Base-by-base conservation (phyloP, 768 basidiomycete species). In the Leccinellum rugosiceps region DNA sequence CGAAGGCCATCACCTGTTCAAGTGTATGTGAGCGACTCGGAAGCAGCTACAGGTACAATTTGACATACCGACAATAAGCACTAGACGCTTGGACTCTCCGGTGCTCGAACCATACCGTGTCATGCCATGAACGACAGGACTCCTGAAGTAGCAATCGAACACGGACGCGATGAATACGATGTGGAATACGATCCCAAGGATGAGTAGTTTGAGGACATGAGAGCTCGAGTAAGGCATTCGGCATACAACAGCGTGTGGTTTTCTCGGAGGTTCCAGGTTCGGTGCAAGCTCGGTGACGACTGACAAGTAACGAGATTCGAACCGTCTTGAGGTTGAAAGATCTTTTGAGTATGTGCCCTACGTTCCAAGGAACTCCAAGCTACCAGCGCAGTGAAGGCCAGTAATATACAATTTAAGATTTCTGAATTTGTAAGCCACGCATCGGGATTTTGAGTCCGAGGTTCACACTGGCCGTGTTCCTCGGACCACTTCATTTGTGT, bases 131-230 rank as follows among this genome's bases (percentile, higher is more conserved):
- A 90, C 88, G 8, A 91, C 88, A 0, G 90, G 88, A 63, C 85
- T 89, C 25, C 83, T 88, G 69, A 94, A 94, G 70, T 94, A 94
- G 72, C 91, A 92, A 73, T 93, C 90, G 72, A 94, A 94, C 15
- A 78, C 83, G 3, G 87, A 84, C 34, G 78, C 80, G 53, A 88
- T 87, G 71, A 84, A 90, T 6, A 85, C 76, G 52, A 89, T 69
- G 66, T 94, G 91, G 65, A 92, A 92, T 38, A 86, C 65, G 35
- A 93, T 77, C 31, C 88, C 88, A 43, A 89, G 69, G n/a, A 81
- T 57, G 15, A 92, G 78, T 15, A 90, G 74, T 55, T 75, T 63
- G 65, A 64, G 30, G 49, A 72, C 69, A 61, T 62, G 59, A 28
- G 46, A 52, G 21, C 35, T 56, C 28, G 71, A 57, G 52, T 51